Evolutionary conservation across 2,329 filamentous ascomycete genomes (phyloP).

Genomic region (Colletotrichum tropicale): DNA sequence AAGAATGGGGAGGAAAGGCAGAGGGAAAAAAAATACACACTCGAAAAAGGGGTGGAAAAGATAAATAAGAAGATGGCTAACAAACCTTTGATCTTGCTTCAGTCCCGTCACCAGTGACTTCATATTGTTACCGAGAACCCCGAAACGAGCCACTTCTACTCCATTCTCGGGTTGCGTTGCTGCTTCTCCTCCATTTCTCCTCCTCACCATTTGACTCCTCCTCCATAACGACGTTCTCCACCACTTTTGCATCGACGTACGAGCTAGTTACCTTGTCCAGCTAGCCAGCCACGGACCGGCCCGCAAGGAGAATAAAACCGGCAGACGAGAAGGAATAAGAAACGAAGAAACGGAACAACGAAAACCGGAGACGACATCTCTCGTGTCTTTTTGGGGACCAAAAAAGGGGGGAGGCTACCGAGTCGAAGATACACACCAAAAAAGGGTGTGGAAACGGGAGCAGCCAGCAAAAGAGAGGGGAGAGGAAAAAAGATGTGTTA

Average conservation of each 20-base stretch:
- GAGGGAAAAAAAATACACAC: not conserved
- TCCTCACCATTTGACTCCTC: conserved; percentile 2
- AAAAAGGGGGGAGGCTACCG: not conserved
- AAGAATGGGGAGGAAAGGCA: not conserved
- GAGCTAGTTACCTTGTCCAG: not conserved
- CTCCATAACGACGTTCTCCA: conserved; percentile 6
- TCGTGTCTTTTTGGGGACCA: not conserved
- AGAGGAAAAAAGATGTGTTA: conserved; percentile 76
- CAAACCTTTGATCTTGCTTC: conserved; percentile 12
- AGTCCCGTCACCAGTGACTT: conserved; percentile 15
- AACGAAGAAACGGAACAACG: not conserved
- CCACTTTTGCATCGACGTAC: not conserved
- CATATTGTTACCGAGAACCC: conserved; percentile 10
- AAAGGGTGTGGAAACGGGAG: not conserved
- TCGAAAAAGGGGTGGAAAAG: not conserved
- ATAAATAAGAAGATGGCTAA: conserved; percentile 22
- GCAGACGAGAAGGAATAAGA: not conserved
- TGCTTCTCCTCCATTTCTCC: not conserved
- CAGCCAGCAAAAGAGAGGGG: not conserved
- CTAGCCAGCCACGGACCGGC: conserved; percentile 14
- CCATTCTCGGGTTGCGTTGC: conserved; percentile 2
- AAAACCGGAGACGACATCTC: not conserved
- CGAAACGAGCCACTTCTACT: conserved; percentile 18
- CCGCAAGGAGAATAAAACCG: not conserved
- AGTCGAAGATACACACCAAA: not conserved